Evolutionary conservation across 208 protist species (phyloP), one percentile per base, ranked within the genome.

Genomic region (Crithidia mellificae): DNA sequence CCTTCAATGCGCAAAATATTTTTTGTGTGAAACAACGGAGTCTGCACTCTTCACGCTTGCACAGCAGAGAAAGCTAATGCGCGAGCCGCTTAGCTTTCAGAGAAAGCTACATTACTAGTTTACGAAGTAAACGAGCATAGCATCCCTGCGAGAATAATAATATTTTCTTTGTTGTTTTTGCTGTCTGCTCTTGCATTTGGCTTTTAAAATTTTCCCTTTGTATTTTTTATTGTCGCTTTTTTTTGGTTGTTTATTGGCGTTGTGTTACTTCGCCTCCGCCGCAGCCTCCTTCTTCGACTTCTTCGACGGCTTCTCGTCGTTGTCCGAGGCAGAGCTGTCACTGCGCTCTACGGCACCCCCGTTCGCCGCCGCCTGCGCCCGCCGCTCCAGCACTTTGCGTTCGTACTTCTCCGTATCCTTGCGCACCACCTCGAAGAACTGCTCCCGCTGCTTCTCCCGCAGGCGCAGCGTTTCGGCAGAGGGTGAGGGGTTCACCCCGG

Each of bases 401-500:
- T 92, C 74, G 59, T 92, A 96, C 74, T 68, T 63, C 78, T 93
- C 81, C 30, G 87, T 77, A 14, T 92, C 86, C 20, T 71, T 67
- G 24, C 80, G 83, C 29, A 96, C 86, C 14, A 93, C 87, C 1
- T 92, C 84, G 17, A 93, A 80, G 64, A 81, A 96, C 77, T 92
- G 85, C 66, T 91, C 87, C 6, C 83, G 78, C 69, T 93, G 90
- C 63, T 87, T 70, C 79, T 96, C 87, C 4, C 90, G 87, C 68
- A 93, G 62, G 66, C 87, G 84, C 49, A 91, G 32, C 30, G 70
- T 82, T 56, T 92, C 84, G 43, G 88, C 77, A 0, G 85, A 78
- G 0, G 87, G 85, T 27, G 54, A 58, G 0, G 85, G 77, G 61
- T 95, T 95, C 6, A 63, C 41, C 25, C 4, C 7, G 2, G 25